Percentiles rank a stretch among this genome's conserved stretches.
Evolutionary conservation across 2,329 filamentous ascomycete genomes (phyloP).

Genomic region (Ophiostoma sp.): DNA sequence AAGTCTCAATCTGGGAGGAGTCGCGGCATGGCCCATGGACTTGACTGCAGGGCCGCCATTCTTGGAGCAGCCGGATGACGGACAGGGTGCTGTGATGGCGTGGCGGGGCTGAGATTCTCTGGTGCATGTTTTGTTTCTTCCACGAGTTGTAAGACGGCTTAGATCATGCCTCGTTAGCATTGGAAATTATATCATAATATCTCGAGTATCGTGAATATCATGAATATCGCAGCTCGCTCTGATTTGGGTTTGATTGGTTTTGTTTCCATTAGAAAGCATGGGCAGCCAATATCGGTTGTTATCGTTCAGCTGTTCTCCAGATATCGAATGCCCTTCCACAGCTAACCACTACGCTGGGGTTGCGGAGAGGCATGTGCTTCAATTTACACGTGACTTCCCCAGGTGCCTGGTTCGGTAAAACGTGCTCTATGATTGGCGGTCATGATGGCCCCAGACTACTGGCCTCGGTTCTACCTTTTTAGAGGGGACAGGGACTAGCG

Average conservation of each 20-base stretch:
- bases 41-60: neutral
- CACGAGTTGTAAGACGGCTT: slow-evolving; percentile 5
- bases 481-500: neutral
- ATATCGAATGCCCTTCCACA: neutral
- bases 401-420: slow-evolving; percentile 24
- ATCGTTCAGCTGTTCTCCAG: neutral
- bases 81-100: neutral
- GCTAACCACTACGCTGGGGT: neutral
- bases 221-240: neutral
- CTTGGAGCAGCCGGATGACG: neutral
- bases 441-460: neutral
- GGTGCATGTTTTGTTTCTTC: neutral
- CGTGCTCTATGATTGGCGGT: slow-evolving; percentile 24
- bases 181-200: neutral
- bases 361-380: neutral
- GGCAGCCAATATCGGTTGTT: neutral
- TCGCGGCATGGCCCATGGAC: neutral
- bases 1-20: neutral
- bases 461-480: slow-evolving; percentile 4
- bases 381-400: slow-evolving; percentile 15
- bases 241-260: neutral
- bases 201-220: too few species aligned
- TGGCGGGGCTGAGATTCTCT: neutral
- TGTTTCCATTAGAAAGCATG: too few species aligned
- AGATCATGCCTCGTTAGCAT: neutral